phyloP scores from a whole-genome alignment of 306 rosid species.

The Arachis stenosperma region DNA sequence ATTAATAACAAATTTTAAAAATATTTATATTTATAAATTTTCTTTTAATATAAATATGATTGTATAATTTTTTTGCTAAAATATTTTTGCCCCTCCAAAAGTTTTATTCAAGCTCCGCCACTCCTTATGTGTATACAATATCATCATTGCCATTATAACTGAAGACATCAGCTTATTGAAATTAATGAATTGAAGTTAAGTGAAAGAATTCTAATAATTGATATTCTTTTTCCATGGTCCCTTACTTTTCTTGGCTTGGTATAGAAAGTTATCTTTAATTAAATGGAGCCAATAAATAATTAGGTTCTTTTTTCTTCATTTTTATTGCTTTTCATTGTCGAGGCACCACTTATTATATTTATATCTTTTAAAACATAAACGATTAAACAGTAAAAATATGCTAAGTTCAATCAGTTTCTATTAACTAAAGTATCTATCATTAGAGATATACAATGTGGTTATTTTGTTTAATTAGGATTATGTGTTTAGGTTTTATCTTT shows the following conservation, averaged over 20 bases:
- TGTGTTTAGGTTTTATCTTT: no score
- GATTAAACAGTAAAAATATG: conserved; percentile 9
- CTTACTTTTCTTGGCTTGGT: not conserved
- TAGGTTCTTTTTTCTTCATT: not conserved
- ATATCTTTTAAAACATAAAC: conserved; percentile 3
- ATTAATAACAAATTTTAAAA: no score
- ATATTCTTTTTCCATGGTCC: conserved; percentile 1
- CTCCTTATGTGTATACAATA: not conserved
- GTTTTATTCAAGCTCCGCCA: no score
- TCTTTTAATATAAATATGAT: no score
- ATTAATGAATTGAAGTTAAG: not conserved
- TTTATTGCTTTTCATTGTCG: conserved; percentile 25
- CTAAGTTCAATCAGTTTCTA: not conserved
- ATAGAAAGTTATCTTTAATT: conserved; percentile 4
- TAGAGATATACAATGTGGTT: no score
- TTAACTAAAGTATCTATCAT: no score
- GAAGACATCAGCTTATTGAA: conserved; percentile 11
- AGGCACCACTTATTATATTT: conserved; percentile 3
- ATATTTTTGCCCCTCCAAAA: no score
- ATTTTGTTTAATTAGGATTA: no score
- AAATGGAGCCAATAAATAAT: not conserved
- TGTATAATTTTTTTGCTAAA: no score
- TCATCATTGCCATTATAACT: conserved; percentile 1
- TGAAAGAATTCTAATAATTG: not conserved
- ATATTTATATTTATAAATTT: no score